Percentiles rank a stretch among this genome's conserved stretches.
Evolutionary conservation across 495 filamentous ascomycete genomes (phyloP).

Genomic region (Aspergillus egyptiacus): DNA sequence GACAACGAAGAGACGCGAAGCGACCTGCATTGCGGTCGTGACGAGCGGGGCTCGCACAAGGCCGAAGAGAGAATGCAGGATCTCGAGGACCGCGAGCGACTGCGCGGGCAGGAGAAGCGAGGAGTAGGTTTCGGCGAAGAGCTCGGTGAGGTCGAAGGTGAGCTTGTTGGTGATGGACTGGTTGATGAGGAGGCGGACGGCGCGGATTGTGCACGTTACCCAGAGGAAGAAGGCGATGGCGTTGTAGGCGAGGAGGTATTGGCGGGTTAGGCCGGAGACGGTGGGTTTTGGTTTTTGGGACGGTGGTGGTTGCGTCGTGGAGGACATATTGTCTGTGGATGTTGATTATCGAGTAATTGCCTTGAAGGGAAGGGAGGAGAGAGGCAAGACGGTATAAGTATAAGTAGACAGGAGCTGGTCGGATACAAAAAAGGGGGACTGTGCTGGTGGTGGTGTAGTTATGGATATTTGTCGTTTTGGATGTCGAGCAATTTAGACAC

Average conservation of each 20-base stretch:
- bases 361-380: neutral
- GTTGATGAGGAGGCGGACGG: constrained; percentile 39
- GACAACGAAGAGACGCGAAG: constrained; percentile 72
- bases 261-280: constrained; percentile 21
- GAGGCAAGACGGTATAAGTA: too few relatives aligned
- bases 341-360: neutral
- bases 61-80: constrained; percentile 68
- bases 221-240: constrained; percentile 66
- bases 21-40: constrained; percentile 87
- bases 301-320: neutral
- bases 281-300: constrained; percentile 8
- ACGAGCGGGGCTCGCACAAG: constrained; percentile 76
- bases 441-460: too few relatives aligned
- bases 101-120: constrained; percentile 72
- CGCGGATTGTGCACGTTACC: constrained; percentile 61
- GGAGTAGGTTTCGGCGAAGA: constrained; percentile 52
- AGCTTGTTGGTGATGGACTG: constrained; percentile 12
- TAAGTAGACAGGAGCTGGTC: too few relatives aligned
- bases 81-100: constrained; percentile 73
- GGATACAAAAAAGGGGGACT: too few relatives aligned
- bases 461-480: neutral
- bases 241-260: constrained; percentile 83
- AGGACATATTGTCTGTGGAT: neutral
- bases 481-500: neutral
- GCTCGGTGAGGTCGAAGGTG: constrained; percentile 39